Evolutionary conservation across 352 stramenopile genomes (phyloP), one percentile per base, ranked within the genome.

Genomic region (Albugo laibachii): DNA sequence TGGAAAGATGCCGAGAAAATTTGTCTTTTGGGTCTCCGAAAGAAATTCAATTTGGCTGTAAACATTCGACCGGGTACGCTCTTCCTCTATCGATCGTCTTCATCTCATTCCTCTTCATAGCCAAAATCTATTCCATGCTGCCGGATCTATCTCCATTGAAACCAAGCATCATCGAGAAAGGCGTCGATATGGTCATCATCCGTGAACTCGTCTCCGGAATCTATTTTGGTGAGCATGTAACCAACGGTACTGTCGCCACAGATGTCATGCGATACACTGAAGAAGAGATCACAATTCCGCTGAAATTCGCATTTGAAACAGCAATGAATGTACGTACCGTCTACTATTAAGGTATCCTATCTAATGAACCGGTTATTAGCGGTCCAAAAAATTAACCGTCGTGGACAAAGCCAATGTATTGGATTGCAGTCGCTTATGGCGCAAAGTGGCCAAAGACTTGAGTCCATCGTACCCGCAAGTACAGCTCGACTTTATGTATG

Each of bases 401-500:
- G 93, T 99, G 45, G 94, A 99, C 75, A 99, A 99, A 74, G 94
- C 94, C 52, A 99, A 98, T 63, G 94, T 99, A 39, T 81, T 99
- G 51, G 94, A 98, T 67, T 95, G 96, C 53, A 87, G 74, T 49
- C 77, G 77, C 21, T 62, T 95, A 45, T 95, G 83, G 83, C 78
- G 83, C 56, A 89, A 93, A 53, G 83, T 95, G 16, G 79, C 87
- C 45, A 95, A 94, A 64, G 75, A 92, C 45, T 59, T 91, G 27
- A 61, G 83, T 14, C 74, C 82, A 48, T 74, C 96, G 41, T 97
- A 95, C 66, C 74, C 87, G 1, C 71, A 97, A 20, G 83, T 98
- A 11, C 66, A 93, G 57, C 66, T 97, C 40, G 93, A 94, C 49
- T 96, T 97, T 66, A 97, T 98, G 93, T 86, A 98, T 71, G 93